phyloP scores from a whole-genome alignment of 1,139 yeast species.

The Blastobotrys serpentis region DNA sequence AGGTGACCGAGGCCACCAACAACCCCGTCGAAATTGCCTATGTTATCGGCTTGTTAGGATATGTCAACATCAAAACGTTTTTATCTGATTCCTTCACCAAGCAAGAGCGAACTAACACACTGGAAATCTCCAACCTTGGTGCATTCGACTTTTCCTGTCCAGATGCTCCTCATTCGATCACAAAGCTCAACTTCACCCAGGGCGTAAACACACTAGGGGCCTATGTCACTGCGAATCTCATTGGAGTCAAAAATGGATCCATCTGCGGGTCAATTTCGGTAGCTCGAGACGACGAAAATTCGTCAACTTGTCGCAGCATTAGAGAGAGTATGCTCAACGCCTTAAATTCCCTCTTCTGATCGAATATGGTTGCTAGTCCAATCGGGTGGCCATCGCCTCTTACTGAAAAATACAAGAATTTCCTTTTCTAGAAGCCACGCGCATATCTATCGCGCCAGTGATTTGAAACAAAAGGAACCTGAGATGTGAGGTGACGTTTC shows the following conservation, averaged over 20 bases:
- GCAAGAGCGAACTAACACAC: neutral
- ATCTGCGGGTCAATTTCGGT: conserved; percentile 13
- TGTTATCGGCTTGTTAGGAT: conserved; percentile 22
- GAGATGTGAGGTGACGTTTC: neutral
- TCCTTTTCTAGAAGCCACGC: too few relatives aligned
- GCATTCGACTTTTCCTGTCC: conserved; percentile 4
- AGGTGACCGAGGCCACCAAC: conserved; percentile 12
- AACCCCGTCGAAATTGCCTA: conserved; percentile 16
- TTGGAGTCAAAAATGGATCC: conserved; percentile 14
- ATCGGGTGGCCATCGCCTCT: too few relatives aligned
- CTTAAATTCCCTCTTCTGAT: neutral
- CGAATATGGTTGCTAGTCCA: too few relatives aligned
- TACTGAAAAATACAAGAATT: neutral
- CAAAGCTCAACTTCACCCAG: conserved; percentile 17
- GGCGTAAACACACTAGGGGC: conserved; percentile 16
- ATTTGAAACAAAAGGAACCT: neutral
- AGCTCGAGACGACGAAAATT: conserved; percentile 17
- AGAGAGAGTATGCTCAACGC: neutral
- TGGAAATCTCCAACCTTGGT: conserved; percentile 21
- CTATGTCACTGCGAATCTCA: conserved; percentile 15
- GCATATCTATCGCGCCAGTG: neutral
- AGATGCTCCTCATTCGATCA: neutral
- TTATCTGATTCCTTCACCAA: conserved; percentile 8
- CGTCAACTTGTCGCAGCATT: neutral
- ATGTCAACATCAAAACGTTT: conserved; percentile 19